Evolutionary conservation across 2,329 filamentous ascomycete genomes (phyloP), one percentile per base, ranked within the genome.

Genomic region (Colletotrichum eremochloae): DNA sequence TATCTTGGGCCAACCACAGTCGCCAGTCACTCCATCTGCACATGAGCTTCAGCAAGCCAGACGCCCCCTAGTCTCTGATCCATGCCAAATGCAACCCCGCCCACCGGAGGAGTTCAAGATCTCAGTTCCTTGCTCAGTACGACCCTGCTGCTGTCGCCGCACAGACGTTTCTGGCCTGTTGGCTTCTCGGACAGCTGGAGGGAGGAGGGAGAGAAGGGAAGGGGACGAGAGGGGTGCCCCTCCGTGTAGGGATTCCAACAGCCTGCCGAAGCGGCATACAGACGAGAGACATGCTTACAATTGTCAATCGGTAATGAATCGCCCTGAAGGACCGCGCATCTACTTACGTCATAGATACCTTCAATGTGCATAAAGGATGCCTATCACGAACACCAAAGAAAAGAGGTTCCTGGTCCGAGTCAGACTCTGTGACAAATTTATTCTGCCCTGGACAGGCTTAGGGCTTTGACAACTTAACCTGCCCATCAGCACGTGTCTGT

Each of bases 1-100:
- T 85, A 85, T 85, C 84, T 82, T 75, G 74, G 75, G 72, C 82
- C 83, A 84, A 82, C 79, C 80, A 83, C 67, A 64, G 76, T 56
- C 74, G 69, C 65, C 75, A 57, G 67, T 46, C 46, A 55, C 52
- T 64, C 55, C 62, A 60, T 67, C 31, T 73, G 71, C 62, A 71
- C 67, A 36, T 42, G 67, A 62, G 40, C 71, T 73, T 58, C 63
- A 67, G 52, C 31, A 42, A 65, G 62, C 61, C 46, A 71, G 67
- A 56, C 62, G 44, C 53, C 57, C 57, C 70, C 70, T 66, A 65
- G 70, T 55, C 66, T 55, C 46, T 50, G 40, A 64, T 40, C 69
- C 66, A 63, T 69, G 66, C 60, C 50, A 58, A 69, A 61, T 69
- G 69, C 53, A 44, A 69, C 69, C 69, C 66, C 66, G 55, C 55